A percentile compares a stretch with the other conserved stretches of the same genome.
Conservation (phyloP, 2,329 filamentous ascomycete species). For the Hypoxylon sp. region DNA sequence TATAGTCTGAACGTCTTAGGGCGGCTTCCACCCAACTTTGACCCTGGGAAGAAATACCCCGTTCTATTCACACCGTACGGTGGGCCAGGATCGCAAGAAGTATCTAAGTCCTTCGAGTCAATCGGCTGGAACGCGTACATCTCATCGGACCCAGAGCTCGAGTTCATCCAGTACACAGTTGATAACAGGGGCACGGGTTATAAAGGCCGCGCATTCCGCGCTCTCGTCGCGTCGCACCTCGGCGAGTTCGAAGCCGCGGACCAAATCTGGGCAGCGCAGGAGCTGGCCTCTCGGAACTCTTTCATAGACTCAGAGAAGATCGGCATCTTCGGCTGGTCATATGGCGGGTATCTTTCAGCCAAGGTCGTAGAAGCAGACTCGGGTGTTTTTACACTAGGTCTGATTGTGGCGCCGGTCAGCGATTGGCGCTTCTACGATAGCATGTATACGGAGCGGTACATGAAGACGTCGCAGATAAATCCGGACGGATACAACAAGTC, state of each 20-base stretch:
- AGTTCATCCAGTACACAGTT: conserved; percentile 77
- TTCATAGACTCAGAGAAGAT: conserved; percentile 73
- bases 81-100: conserved; percentile 75
- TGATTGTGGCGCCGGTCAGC: conserved; percentile 76
- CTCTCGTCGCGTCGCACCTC: conserved; percentile 70
- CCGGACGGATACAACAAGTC: conserved; percentile 72
- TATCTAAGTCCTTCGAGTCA: conserved; percentile 69
- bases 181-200: conserved; percentile 78
- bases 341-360: conserved; percentile 75
- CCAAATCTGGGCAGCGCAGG: conserved; percentile 76
- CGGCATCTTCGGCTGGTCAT: conserved; percentile 79
- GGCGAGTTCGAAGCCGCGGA: conserved; percentile 75
- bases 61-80: conserved; percentile 78
- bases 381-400: conserved; percentile 72
- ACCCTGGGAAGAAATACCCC: conserved; percentile 74
- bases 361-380: conserved; percentile 76
- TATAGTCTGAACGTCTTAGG: conserved; percentile 76
- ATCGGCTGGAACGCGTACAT: conserved; percentile 75
- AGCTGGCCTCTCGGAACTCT: conserved; percentile 64
- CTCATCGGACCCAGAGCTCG: conserved; percentile 75
- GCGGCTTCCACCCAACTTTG: conserved; percentile 75
- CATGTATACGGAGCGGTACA: conserved; percentile 81
- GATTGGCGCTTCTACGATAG: conserved; percentile 81
- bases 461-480: conserved; percentile 74
- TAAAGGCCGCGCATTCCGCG: conserved; percentile 75